Evolutionary conservation across 129 eudicot species (phyloP).

Genomic region (Tagetes patula): DNA sequence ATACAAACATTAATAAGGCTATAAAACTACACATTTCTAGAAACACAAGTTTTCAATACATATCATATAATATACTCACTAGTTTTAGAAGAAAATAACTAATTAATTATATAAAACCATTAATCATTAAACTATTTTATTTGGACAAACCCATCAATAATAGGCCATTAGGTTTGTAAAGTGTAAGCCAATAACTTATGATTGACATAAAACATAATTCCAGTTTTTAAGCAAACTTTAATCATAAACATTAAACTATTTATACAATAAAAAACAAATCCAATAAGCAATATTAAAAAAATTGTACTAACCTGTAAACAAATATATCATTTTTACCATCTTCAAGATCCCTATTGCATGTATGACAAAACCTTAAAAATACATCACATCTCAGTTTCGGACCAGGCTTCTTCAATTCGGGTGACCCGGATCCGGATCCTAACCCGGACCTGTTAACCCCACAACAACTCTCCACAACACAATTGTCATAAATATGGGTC

Average conservation of each 20-base stretch:
- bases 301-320: slow-evolving; percentile 65
- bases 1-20: too few relatives aligned
- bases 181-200: neutral
- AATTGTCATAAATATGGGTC: slow-evolving; percentile 75
- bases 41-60: too few relatives aligned
- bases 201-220: neutral
- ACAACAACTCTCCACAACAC: slow-evolving; percentile 68
- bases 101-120: too few relatives aligned
- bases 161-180: too few relatives aligned
- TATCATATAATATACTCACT: too few relatives aligned
- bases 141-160: too few relatives aligned
- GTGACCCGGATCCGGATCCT: slow-evolving; percentile 17
- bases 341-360: slow-evolving; percentile 67
- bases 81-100: too few relatives aligned
- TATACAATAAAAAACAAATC: too few relatives aligned
- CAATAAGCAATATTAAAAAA: neutral
- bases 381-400: slow-evolving; percentile 53
- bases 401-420: slow-evolving; percentile 42
- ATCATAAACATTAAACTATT: neutral
- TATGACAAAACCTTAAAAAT: slow-evolving; percentile 64
- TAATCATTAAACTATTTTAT: too few relatives aligned
- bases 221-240: neutral
- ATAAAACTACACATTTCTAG: too few relatives aligned
- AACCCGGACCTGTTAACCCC: slow-evolving; percentile 26
- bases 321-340: slow-evolving; percentile 56